Conservation (phyloP, 768 basidiomycete species). For the Rhodotorula kratochvilovae region DNA sequence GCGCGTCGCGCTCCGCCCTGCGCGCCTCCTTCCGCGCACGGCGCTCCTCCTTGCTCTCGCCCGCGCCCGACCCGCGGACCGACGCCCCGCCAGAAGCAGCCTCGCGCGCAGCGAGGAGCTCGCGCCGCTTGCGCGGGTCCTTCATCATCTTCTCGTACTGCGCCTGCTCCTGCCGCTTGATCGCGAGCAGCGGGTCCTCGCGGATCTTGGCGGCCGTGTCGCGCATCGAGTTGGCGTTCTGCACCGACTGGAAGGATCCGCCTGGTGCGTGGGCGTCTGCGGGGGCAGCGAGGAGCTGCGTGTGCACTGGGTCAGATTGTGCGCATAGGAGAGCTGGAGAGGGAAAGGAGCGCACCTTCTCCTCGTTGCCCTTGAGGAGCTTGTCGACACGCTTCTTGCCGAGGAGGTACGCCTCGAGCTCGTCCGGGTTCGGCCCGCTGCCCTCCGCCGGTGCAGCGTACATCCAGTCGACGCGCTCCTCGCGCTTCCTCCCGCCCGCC, state of each 20-base stretch:
- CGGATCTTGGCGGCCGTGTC: constrained; percentile 90
- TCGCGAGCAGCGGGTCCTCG: constrained; percentile 93
- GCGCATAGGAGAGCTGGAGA: not conserved
- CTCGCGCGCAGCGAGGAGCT: constrained; percentile 50
- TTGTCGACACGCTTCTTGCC: constrained; percentile 98
- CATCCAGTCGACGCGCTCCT: constrained; percentile 98
- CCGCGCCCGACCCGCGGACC: constrained; percentile 55
- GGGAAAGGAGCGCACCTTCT: constrained; percentile 55
- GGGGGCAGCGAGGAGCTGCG: constrained; percentile 26
- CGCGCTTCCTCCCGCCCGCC: constrained; percentile 77
- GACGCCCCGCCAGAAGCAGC: not conserved
- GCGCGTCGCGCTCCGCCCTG: constrained; percentile 53
- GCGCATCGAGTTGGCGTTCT: constrained; percentile 83
- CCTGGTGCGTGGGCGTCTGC: not conserved
- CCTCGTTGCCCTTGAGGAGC: constrained; percentile 83
- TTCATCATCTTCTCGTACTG: constrained; percentile 63
- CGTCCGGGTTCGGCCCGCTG: constrained; percentile 76
- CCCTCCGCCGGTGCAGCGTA: constrained; percentile 95
- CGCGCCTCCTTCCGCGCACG: constrained; percentile 56
- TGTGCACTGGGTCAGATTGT: not conserved
- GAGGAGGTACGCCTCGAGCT: constrained; percentile 90
- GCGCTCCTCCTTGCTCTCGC: constrained; percentile 67
- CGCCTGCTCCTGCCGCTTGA: constrained; percentile 95
- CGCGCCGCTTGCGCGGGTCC: constrained; percentile 76
- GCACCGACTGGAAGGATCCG: constrained; percentile 33